Evolutionary conservation across 345 rosid species (phyloP).

Genomic region (Cardamine occulta): DNA sequence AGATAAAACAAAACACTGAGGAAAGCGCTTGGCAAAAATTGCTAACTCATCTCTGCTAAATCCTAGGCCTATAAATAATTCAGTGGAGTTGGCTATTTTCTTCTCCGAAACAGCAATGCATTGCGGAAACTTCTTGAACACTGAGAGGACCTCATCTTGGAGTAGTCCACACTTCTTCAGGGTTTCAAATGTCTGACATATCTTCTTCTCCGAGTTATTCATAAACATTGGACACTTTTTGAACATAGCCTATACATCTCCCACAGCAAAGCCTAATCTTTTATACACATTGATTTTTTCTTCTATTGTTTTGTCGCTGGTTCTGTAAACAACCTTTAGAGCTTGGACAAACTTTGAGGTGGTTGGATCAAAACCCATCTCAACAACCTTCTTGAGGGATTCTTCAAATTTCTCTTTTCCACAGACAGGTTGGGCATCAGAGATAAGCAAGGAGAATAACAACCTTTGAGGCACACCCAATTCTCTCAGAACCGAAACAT

Average conservation of each 20-base stretch:
- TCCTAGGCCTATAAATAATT: constrained; percentile 37
- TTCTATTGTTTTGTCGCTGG: constrained; percentile 9
- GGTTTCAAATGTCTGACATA: constrained; percentile 2
- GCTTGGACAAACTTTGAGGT: no score
- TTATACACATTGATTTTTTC: not conserved
- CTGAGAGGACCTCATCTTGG: not conserved
- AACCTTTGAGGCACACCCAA: no score
- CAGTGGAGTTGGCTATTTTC: constrained; percentile 33
- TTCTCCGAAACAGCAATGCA: constrained; percentile 33
- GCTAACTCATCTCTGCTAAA: not conserved
- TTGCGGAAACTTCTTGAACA: constrained; percentile 19
- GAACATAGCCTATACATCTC: constrained; percentile 32
- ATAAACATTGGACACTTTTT: constrained; percentile 23
- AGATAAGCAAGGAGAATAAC: no score
- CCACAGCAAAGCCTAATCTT: constrained; percentile 40
- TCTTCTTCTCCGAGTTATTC: constrained; percentile 23
- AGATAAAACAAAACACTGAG: not conserved
- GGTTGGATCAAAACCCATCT: no score
- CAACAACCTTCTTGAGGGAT: no score
- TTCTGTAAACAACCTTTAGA: not conserved
- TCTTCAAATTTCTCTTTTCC: no score
- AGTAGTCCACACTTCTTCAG: constrained; percentile 16
- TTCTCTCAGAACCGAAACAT: no score
- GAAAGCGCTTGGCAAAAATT: not conserved
- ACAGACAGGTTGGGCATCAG: no score